phyloP scores from a whole-genome alignment of 305 asterid genomes.

The Fraxinus sp. region DNA sequence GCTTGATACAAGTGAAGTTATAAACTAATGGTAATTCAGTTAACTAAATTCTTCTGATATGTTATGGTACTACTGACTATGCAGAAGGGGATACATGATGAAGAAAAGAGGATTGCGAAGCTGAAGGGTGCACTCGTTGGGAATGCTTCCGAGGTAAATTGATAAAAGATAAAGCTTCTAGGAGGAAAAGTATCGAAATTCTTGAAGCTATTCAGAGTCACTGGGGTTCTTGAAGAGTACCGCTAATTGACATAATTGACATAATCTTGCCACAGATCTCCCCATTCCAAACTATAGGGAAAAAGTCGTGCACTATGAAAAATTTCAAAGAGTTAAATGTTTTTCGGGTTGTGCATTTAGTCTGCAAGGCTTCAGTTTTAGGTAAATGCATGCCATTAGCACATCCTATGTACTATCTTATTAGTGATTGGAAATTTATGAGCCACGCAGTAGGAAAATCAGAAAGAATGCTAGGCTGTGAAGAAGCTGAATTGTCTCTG shows the following conservation, averaged over 20 bases:
- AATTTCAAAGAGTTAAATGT: not conserved
- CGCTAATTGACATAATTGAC: too few species aligned
- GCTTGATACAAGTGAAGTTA: not conserved
- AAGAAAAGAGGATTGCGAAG: constrained; percentile 41
- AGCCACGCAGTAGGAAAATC: not conserved
- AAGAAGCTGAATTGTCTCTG: not conserved
- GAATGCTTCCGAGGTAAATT: constrained; percentile 62
- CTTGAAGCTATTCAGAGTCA: not conserved
- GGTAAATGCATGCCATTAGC: not conserved
- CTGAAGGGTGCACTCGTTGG: constrained; percentile 52
- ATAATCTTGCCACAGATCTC: not conserved
- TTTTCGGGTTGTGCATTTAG: not conserved
- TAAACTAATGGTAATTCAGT: not conserved
- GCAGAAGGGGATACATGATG: constrained; percentile 52
- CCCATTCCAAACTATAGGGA: not conserved
- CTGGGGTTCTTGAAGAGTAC: not conserved
- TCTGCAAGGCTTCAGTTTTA: not conserved
- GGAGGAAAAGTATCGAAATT: not conserved
- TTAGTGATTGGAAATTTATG: not conserved
- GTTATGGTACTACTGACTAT: not conserved
- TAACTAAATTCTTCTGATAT: constrained; percentile 6
- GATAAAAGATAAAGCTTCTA: not conserved
- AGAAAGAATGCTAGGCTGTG: not conserved
- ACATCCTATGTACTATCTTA: not conserved
- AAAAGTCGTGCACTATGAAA: not conserved